Percentiles rank a stretch among this genome's conserved stretches.
These are phyloP conservation scores for Picea mariana DNA, from an alignment of 83 land plant species.

Conservation along the genomic window DNA sequence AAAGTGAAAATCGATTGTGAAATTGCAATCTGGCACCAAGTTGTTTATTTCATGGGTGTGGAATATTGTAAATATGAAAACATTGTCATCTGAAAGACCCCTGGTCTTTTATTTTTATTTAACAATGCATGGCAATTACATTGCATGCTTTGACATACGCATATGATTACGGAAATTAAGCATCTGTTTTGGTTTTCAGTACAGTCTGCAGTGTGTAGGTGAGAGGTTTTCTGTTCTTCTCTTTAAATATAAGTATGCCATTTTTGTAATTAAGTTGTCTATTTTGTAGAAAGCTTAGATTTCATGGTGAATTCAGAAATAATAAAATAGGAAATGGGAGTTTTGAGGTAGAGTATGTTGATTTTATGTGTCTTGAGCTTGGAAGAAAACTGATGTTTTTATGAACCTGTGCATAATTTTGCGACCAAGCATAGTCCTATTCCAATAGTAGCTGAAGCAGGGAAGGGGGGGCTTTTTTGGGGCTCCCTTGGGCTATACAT, in stretches of 20 bases:
- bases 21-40: constrained; percentile 7
- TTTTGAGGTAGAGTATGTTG: background rate
- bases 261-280: too few relatives aligned
- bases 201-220: background rate
- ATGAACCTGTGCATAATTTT: background rate
- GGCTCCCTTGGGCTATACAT: too few relatives aligned
- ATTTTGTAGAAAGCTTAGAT: too few relatives aligned
- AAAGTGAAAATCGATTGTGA: background rate
- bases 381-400: background rate
- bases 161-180: background rate
- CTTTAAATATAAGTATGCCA: background rate
- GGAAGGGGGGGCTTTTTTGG: too few relatives aligned
- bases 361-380: background rate
- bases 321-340: background rate
- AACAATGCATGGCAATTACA: background rate
- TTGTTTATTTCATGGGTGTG: background rate
- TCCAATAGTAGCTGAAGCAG: too few relatives aligned
- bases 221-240: background rate
- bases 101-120: background rate
- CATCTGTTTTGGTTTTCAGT: background rate
- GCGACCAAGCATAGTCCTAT: background rate
- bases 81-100: background rate
- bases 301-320: too few relatives aligned
- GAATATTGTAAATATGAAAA: constrained; percentile 5
- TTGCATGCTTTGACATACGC: background rate